phyloP scores from a whole-genome alignment of 306 rosid species.

The Hippophae tibetana region DNA sequence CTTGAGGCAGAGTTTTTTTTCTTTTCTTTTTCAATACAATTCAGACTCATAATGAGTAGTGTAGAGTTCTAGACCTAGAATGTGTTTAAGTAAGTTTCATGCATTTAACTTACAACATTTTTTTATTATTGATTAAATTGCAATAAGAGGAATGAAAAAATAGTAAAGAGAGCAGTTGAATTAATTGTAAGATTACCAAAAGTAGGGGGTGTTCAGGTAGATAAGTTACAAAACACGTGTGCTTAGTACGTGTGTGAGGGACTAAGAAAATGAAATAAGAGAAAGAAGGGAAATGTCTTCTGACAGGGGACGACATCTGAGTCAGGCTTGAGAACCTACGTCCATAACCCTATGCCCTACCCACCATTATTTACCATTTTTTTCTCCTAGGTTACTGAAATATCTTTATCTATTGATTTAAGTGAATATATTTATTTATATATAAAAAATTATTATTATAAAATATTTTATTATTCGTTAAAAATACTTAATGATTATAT shows the following conservation, averaged over 20 bases:
- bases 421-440: too few species aligned
- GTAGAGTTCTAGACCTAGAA: too few species aligned
- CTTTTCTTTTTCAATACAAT: too few species aligned
- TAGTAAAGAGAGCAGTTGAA: not conserved
- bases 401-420: too few species aligned
- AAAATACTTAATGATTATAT: too few species aligned
- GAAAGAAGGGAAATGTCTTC: constrained; percentile 20
- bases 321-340: not conserved
- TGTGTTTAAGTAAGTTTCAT: too few species aligned
- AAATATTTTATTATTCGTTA: too few species aligned
- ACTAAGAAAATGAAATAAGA: not conserved
- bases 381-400: too few species aligned
- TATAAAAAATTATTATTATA: too few species aligned
- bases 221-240: constrained; percentile 25
- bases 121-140: too few species aligned
- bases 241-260: constrained; percentile 28
- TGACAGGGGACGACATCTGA: constrained; percentile 45
- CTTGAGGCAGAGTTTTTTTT: too few species aligned
- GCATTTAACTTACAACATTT: not conserved
- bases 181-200: constrained; percentile 10
- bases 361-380: constrained; percentile 28
- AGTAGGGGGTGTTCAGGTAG: constrained; percentile 6
- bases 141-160: not conserved
- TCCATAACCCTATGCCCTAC: constrained; percentile 2
- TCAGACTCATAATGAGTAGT: too few species aligned